Evolutionary conservation across 495 filamentous ascomycete species (phyloP).

Genomic region (Cladorrhinum samala): DNA sequence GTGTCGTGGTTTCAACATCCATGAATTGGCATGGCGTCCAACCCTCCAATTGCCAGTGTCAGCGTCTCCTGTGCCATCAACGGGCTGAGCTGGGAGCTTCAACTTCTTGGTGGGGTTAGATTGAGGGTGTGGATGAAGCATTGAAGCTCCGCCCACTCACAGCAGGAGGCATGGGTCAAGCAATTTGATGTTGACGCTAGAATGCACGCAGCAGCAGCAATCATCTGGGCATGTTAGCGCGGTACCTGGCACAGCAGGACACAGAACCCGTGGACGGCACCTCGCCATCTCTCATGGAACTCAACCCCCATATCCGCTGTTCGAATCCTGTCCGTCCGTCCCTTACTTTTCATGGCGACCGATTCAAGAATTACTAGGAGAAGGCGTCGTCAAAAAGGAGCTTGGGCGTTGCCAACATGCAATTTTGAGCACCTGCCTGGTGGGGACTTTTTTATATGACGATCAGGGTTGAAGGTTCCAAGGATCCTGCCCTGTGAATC

Average conservation of each 20-base stretch:
- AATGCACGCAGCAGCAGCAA: conserved; percentile 2
- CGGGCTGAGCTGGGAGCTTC: background rate
- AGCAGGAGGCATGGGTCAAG: conserved; percentile 15
- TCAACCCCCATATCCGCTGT: no score
- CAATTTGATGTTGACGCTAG: conserved; percentile 18
- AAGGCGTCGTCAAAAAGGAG: no score
- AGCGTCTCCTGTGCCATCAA: background rate
- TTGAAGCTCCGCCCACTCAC: conserved; percentile 20
- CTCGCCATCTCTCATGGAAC: conserved; percentile 1
- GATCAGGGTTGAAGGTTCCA: conserved; percentile 3
- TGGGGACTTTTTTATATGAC: background rate
- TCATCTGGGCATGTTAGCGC: conserved; percentile 16
- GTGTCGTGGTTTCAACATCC: conserved; percentile 9
- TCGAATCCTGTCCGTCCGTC: no score
- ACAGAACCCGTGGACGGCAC: conserved; percentile 1
- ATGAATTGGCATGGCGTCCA: no score
- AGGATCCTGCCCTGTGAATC: background rate
- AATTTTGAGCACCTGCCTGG: no score
- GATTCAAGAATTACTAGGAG: no score
- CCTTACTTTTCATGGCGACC: no score
- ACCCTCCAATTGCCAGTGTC: background rate
- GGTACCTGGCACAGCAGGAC: conserved; percentile 13
- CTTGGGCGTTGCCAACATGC: no score
- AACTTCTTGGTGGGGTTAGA: conserved; percentile 17
- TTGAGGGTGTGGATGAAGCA: conserved; percentile 8